These are phyloP conservation scores for Tolypocladium ophioglossoides DNA, from an alignment of 2,329 filamentous ascomycete genomes.

Conservation along the genomic window DNA sequence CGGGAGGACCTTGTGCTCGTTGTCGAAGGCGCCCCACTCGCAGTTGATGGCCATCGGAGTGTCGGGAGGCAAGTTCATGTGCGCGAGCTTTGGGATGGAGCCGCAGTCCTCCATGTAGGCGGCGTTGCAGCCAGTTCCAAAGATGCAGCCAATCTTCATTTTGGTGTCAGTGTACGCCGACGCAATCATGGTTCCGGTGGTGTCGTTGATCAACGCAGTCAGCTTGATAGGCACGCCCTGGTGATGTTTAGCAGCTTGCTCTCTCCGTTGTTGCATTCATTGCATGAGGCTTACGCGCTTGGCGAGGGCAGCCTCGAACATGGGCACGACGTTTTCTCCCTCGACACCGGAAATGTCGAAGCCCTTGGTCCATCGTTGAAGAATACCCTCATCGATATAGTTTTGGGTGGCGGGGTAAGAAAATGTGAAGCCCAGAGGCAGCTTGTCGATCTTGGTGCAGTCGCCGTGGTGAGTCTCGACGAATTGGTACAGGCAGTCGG, in stretches of 20 bases:
- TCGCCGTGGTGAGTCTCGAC: conserved; percentile 75
- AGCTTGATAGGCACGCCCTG: conserved; percentile 86
- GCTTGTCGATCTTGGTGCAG: conserved; percentile 46
- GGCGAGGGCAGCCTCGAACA: conserved; percentile 69
- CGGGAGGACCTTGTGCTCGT: conserved; percentile 80
- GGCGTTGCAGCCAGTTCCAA: conserved; percentile 95
- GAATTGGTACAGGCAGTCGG: conserved; percentile 85
- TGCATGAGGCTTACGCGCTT: conserved; percentile 29
- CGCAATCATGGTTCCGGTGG: conserved; percentile 91
- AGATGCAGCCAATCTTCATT: conserved; percentile 96
- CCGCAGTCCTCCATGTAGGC: conserved; percentile 95
- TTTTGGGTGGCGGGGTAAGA: conserved; percentile 90
- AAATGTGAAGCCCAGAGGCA: conserved; percentile 90
- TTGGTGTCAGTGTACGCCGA: conserved; percentile 90
- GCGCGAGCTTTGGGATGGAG: conserved; percentile 83
- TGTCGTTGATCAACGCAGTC: conserved; percentile 92
- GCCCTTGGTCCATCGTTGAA: conserved; percentile 96
- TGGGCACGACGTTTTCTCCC: conserved; percentile 79
- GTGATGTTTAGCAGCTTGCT: conserved; percentile 7
- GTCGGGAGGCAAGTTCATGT: conserved; percentile 78
- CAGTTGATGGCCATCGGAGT: conserved; percentile 93
- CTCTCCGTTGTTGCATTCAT: not conserved
- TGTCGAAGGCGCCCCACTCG: conserved; percentile 95
- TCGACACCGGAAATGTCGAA: conserved; percentile 92
- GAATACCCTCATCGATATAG: conserved; percentile 83